Base-by-base conservation (phyloP, 1,284 basidiomycete species). In the Vanrija sp. region DNA sequence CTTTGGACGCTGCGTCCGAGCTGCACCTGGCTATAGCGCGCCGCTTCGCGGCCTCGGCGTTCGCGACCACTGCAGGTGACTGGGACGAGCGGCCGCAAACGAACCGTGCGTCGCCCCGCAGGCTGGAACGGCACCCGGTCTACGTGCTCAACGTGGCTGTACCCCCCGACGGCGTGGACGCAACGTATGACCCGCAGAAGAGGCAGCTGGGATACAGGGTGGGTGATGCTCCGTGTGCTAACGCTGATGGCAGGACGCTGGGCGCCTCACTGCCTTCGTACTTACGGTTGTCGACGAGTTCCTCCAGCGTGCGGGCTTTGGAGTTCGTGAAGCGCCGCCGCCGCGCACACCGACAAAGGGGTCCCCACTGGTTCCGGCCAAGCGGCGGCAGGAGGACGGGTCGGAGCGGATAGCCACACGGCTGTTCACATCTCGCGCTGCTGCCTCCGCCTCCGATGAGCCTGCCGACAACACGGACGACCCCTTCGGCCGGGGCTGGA, bases 71-170 rank as follows among this genome's bases (percentile, higher is more conserved):
- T 12, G 62, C 39, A 53, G 49, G 52, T 57, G 19, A 87, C 85
- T 75, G 46, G 3, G 59, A 61, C 19, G 55, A 55, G 2, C 39
- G 19, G n/a, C 16, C 21, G 7, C 40, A 28, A 34, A 25, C 19
- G 38, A 55, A 51, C 62, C 83, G 87, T 49, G 81, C 86, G 21
- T 88, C 89, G 23, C 86, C 89, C 25, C 89, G 90, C 74, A 68
- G 64, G 1, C 60, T 78, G 18, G 89, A 91, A 67, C 85, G 84
- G 69, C 83, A 83, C 65, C 85, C 90, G 1, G 82, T 91, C 51
- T 95, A 90, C 69, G 86, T 91, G 26, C 78, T 96, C 28, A 86
- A 88, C 67, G 67, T 95, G 49, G 80, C 78, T 3, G 73, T 92
- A 12, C 83, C 89, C 42, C 75, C 83, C 1, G 74, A 78, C 18